These are phyloP conservation scores for Mycena polygramma DNA, from an alignment of 768 basidiomycete genomes.

Conservation along the genomic window DNA sequence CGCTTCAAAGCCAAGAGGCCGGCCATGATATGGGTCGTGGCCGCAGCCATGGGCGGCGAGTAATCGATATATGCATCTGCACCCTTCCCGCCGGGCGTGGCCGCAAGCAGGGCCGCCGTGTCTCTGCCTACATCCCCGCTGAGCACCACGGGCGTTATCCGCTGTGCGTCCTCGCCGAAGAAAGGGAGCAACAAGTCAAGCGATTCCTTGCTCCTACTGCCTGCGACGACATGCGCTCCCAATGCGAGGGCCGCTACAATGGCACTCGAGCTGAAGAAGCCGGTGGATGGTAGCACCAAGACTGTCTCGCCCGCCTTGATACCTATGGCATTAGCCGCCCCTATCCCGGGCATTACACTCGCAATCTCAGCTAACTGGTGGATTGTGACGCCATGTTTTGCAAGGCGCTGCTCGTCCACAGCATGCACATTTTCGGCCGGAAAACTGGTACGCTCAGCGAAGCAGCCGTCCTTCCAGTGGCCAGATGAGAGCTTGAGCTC, in stretches of 20 bases:
- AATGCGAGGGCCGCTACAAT: not conserved
- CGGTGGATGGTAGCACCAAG: not conserved
- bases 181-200: not conserved
- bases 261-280: not conserved
- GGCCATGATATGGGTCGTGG: not conserved
- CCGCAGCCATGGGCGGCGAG: not conserved
- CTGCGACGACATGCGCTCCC: not conserved
- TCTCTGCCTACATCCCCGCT: not conserved
- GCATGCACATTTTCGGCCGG: not conserved
- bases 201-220: not conserved
- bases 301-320: not conserved
- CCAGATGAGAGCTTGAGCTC: not conserved
- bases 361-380: not conserved
- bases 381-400: not conserved
- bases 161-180: not conserved
- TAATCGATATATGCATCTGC: not conserved
- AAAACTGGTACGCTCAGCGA: not conserved
- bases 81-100: not conserved
- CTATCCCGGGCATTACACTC: not conserved
- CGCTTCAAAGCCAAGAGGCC: not conserved
- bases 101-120: not conserved
- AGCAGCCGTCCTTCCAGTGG: conserved; percentile 1
- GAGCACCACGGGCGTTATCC: not conserved
- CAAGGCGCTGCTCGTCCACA: not conserved
- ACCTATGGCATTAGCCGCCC: not conserved